Base-by-base conservation (phyloP, 2,329 filamentous ascomycete species). In the Penicillium crustosum region DNA sequence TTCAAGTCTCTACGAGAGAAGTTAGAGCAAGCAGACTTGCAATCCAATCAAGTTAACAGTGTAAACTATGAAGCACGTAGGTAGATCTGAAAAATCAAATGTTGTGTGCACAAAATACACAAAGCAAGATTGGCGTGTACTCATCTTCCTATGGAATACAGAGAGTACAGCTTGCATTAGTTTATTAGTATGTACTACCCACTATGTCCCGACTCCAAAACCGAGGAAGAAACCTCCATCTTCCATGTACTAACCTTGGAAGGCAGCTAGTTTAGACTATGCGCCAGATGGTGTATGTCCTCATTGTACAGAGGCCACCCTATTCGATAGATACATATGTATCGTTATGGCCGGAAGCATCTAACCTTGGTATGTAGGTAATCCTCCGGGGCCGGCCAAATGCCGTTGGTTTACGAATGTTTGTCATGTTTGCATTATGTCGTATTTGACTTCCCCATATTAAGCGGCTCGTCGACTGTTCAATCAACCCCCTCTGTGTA, bases 381-480 rank as follows among this genome's bases (percentile, higher is more conserved):
- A 8, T 2, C 10, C 6, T 13, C 31, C 8, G n/a, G 19, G 12
- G 13, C 19, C 7, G 27, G 25, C 9, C 17, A 33, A 15, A 33
- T 33, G 31, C 31, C 31, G 27, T n/a, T 49, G 21, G 29, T 5
- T 45, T 25, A 21, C 31, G 29, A 12, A 45, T 42, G 45, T 56
- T 56, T 56, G 53, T 19, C 10, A 2, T 38, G 48, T 56, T 56
- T 56, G 53, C 39, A 51, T 29, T 31, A 1, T 5, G 10, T 33
- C 10, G 23, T n/a, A 39, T 19, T 38, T 51, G 23, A 50, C 45
- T 51, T 55, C 45, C 54, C 54, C 49, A 47, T 53, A 39, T 57
- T 49, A 36, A 52, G 38, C 29, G 15, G 17, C 39, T 3, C 13
- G 10, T 44, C 31, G 21, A 29, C 8, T 41, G 17, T 21, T 36